Percentiles rank a stretch among this genome's conserved stretches.
Conservation (phyloP, 2,329 filamentous ascomycete genomes). For the Colletotrichum sojae region DNA sequence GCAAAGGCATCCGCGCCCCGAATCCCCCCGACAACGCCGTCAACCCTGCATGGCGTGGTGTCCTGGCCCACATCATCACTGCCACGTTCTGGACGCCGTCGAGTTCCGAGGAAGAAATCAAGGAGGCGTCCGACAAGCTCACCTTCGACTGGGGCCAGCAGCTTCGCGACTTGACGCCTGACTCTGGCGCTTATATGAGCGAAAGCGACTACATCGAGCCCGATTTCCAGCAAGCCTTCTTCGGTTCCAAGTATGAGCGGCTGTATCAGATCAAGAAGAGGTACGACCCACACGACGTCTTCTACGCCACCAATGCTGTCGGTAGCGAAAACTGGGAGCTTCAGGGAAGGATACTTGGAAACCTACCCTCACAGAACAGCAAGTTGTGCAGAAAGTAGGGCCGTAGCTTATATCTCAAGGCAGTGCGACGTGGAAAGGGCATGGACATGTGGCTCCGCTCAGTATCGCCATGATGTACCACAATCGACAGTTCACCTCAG, state of each 20-base stretch:
- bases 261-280: conserved; percentile 47
- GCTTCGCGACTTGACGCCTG: conserved; percentile 45
- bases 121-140: conserved; percentile 45
- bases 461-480: too few relatives aligned
- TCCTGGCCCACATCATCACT: conserved; percentile 52
- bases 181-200: conserved; percentile 46
- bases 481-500: too few relatives aligned
- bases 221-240: conserved; percentile 48
- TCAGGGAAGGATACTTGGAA: not conserved
- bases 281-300: conserved; percentile 47
- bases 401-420: not conserved
- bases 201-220: conserved; percentile 49
- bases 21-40: conserved; percentile 49
- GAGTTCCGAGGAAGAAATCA: not conserved
- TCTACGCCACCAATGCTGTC: conserved; percentile 46
- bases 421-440: not conserved
- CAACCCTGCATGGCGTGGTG: conserved; percentile 63
- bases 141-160: conserved; percentile 48
- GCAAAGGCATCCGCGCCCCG: conserved; percentile 38
- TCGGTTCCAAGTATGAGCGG: conserved; percentile 46
- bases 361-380: conserved; percentile 30
- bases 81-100: not conserved
- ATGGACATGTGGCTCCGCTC: too few relatives aligned
- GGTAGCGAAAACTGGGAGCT: conserved; percentile 43
- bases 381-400: conserved; percentile 13